Evolutionary conservation across 129 eudicot genomes (phyloP).

Genomic region (Artemisia argyi): DNA sequence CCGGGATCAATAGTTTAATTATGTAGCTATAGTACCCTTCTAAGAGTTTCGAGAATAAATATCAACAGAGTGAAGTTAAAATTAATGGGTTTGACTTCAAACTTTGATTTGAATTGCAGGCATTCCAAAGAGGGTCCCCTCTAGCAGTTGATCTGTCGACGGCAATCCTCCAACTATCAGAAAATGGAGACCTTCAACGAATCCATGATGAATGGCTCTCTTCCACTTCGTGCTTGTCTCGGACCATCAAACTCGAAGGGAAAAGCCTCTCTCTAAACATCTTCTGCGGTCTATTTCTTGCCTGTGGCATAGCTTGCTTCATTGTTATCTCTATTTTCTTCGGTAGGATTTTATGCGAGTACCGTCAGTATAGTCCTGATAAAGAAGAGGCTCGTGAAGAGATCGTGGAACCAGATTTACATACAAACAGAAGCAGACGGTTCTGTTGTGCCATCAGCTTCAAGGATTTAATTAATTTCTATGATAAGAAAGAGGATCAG

Average conservation of each 20-base stretch:
- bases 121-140: conserved; percentile 59
- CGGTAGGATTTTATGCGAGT: conserved; percentile 43
- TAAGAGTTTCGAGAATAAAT: too few relatives aligned
- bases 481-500: conserved; percentile 57
- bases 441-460: conserved; percentile 32
- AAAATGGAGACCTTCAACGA: conserved; percentile 52
- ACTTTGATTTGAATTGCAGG: conserved; percentile 28
- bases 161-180: conserved; percentile 51
- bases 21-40: too few relatives aligned
- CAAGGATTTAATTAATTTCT: conserved; percentile 41
- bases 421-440: conserved; percentile 21
- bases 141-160: conserved; percentile 59
- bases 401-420: conserved; percentile 33
- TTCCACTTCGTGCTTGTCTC: conserved; percentile 28
- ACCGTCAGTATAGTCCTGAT: conserved; percentile 42
- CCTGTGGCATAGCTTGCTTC: conserved; percentile 57
- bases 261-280: conserved; percentile 51
- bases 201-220: conserved; percentile 62
- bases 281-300: conserved; percentile 74
- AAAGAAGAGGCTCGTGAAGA: conserved; percentile 28
- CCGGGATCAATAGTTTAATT: too few relatives aligned
- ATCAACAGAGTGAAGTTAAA: background rate
- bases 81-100: background rate
- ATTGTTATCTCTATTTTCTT: conserved; percentile 41
- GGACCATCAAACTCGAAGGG: conserved; percentile 33